Base-by-base conservation (phyloP, 805 yeast species). In the Nadsonia fulvescens region DNA sequence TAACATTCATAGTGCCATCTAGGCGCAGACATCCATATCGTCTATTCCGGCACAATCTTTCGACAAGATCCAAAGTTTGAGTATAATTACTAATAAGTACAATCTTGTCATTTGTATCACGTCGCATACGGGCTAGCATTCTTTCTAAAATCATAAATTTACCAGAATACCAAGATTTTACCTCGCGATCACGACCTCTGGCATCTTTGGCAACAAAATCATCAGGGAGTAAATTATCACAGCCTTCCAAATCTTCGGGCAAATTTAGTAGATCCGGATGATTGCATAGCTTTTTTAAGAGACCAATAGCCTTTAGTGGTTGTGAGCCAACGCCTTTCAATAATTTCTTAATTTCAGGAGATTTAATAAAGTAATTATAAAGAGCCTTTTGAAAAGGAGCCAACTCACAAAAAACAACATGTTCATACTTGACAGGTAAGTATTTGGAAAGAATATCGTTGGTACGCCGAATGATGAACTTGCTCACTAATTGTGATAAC, bases 11-110 rank as follows among this genome's bases (percentile, higher is more conserved):
- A 0, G 94, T 76, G 17, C 98, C 98, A 48, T 89, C 98, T 18
- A 89, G 58, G 31, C 98, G 58, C 9, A 86, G 50, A 9, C 64
- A 56, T 0, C 93, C 94, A 46, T 79, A 89, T 32, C 65, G 61
- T 34, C 66, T 66, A 22, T 51, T 44, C 15, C 93, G 61, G 46
- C 98, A 89, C 67, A 86, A 59, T 33, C 61, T 67, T 44, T 89
- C 96, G 31, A 89, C 74, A 38, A 89, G 52, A 48, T 89, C 98
- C 27, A 89, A 57, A 0, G 98, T 89, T 40, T 81, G 92, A 0
- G 98, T 89, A 44, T 83, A 89, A 46, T 89, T 89, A 8, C 94
- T 79, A 39, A 89, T 89, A 23, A 89, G 55, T 11, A 89, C 98
- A 41, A 89, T 86, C 49, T 89, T 89, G 47, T 89, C 98, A 48